Evolutionary conservation across 805 yeast genomes (phyloP).

Genomic region (Teunomyces stri): DNA sequence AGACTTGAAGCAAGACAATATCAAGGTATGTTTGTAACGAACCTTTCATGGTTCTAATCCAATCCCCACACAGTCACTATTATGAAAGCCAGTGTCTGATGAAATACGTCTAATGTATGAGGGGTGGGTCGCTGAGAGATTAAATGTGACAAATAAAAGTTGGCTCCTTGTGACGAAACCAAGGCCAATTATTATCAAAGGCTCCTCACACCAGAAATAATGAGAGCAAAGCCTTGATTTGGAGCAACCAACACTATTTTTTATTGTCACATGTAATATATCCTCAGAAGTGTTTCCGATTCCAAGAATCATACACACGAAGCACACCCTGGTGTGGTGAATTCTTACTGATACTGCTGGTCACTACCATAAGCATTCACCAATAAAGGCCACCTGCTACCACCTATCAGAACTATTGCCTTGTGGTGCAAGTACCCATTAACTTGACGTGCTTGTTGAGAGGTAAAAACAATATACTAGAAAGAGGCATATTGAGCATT

Average conservation of each 20-base stretch:
- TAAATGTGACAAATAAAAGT: neutral
- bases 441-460: slow-evolving; percentile 1
- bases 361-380: slow-evolving; percentile 1
- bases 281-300: slow-evolving; percentile 4
- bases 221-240: too few relatives aligned
- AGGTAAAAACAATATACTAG: neutral
- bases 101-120: neutral
- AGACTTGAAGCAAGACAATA: slow-evolving; percentile 80
- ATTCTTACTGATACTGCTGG: neutral
- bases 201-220: too few relatives aligned
- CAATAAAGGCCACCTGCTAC: neutral
- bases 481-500: slow-evolving; percentile 3
- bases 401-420: neutral
- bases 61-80: neutral
- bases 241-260: neutral
- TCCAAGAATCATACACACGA: neutral
- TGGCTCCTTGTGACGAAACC: neutral
- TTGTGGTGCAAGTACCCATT: slow-evolving; percentile 2
- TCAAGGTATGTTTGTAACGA: slow-evolving; percentile 66
- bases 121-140: neutral
- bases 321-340: neutral
- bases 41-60: neutral
- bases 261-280: neutral
- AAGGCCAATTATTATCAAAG: too few relatives aligned
- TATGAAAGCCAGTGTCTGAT: neutral